A percentile compares a stretch with the other conserved stretches of the same genome.
phyloP scores from a whole-genome alignment of 2,329 filamentous ascomycete species.

The Penicillium sp. region DNA sequence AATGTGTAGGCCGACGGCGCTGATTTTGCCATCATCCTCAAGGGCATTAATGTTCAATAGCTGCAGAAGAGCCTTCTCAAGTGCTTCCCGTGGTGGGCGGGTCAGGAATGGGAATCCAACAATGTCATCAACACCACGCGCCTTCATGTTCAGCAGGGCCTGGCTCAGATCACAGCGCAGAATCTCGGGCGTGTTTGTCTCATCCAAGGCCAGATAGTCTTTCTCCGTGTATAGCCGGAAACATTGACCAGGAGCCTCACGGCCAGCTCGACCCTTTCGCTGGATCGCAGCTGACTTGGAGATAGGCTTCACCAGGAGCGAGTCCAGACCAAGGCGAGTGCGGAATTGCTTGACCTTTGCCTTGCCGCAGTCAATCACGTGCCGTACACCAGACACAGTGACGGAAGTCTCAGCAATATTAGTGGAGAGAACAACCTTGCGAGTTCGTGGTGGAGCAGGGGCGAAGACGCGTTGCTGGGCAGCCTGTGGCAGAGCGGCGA shows the following conservation, averaged over 20 bases:
- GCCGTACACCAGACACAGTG: conserved; percentile 88
- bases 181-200: conserved; percentile 83
- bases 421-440: conserved; percentile 88
- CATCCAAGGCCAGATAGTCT: conserved; percentile 67
- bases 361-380: conserved; percentile 90
- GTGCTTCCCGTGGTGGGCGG: conserved; percentile 70
- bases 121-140: conserved; percentile 79
- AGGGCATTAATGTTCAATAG: conserved; percentile 78
- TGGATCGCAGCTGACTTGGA: conserved; percentile 93
- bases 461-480: conserved; percentile 85
- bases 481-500: conserved; percentile 82
- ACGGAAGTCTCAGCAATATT: conserved; percentile 99
- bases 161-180: conserved; percentile 83
- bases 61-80: conserved; percentile 79
- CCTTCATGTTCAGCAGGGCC: conserved; percentile 89
- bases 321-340: conserved; percentile 80
- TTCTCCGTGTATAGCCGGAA: conserved; percentile 83
- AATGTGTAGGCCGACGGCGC: conserved; percentile 70
- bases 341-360: conserved; percentile 93
- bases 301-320: conserved; percentile 83
- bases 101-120: conserved; percentile 83
- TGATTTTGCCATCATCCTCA: conserved; percentile 70
- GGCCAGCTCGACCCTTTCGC: conserved; percentile 83
- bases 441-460: conserved; percentile 68
- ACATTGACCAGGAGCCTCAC: conserved; percentile 88